Conservation (phyloP, 768 basidiomycete species). For the Rhodotorula sphaerocarpa region DNA sequence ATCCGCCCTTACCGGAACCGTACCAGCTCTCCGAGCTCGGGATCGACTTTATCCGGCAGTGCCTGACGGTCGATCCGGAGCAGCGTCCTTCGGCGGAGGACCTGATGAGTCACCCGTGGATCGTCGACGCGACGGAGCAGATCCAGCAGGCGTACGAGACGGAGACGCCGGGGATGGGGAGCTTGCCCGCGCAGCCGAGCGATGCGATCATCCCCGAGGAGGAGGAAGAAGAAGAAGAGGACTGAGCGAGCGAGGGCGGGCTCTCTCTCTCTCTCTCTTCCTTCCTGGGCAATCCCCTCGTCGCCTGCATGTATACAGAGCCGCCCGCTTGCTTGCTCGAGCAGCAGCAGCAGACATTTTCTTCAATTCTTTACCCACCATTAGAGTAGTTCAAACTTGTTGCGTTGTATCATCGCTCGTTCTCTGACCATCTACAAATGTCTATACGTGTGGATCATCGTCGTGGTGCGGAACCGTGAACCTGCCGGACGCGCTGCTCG, state of each 20-base stretch:
- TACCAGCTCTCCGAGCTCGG: constrained; percentile 79
- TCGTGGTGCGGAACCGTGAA: constrained; percentile 12
- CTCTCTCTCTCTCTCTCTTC: no score
- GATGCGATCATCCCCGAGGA: constrained; percentile 1
- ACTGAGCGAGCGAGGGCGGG: no score
- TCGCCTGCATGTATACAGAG: no score
- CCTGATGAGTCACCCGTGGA: constrained; percentile 82
- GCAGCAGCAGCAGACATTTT: no score
- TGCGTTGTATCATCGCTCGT: no score
- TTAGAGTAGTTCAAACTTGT: no score
- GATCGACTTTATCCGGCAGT: constrained; percentile 86
- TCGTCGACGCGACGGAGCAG: constrained; percentile 42
- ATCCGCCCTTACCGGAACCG: constrained; percentile 87
- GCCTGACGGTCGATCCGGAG: constrained; percentile 77
- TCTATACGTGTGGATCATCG: no score
- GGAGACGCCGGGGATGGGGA: constrained; percentile 2
- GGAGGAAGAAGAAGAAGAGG: constrained; percentile 1
- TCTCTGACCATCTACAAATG: no score
- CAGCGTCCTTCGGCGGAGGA: constrained; percentile 74
- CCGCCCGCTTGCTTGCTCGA: no score
- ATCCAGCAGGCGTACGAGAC: constrained; percentile 29
- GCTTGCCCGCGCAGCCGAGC: not conserved
- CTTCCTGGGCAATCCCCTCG: no score
- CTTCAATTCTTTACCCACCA: no score
- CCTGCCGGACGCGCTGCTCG: constrained; percentile 47